phyloP scores from a whole-genome alignment of 441 rosid species.

The Pelargonium australe region DNA sequence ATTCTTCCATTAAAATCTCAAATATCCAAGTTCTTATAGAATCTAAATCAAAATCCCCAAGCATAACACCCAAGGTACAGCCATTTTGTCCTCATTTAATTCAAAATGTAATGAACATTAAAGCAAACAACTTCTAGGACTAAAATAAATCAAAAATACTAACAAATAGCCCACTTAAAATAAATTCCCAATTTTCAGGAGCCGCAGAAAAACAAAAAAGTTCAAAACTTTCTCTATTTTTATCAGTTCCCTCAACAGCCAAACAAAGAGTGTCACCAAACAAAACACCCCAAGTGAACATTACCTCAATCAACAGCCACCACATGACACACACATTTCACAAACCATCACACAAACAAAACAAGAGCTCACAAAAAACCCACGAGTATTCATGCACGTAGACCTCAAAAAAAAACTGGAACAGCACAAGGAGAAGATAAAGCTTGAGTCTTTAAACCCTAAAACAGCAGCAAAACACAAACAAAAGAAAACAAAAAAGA shows the following conservation, averaged over 20 bases:
- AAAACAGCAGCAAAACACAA: background rate
- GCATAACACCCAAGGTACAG: background rate
- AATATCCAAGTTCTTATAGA: background rate
- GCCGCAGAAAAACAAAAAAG: conserved; percentile 3
- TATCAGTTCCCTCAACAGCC: conserved; percentile 10
- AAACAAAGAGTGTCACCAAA: conserved; percentile 13
- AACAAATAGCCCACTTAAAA: background rate
- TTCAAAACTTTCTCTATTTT: conserved; percentile 1
- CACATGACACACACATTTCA: conserved; percentile 13
- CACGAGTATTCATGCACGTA: background rate
- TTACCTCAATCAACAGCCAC: background rate
- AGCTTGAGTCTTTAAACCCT: conserved; percentile 13
- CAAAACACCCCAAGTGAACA: background rate
- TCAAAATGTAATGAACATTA: background rate
- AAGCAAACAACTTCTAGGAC: background rate
- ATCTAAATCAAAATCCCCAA: background rate
- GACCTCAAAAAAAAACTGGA: background rate
- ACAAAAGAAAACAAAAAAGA: background rate
- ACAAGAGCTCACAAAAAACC: conserved; percentile 1
- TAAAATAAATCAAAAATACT: background rate
- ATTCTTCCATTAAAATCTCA: background rate
- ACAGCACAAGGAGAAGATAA: conserved; percentile 14
- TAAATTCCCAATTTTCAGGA: background rate
- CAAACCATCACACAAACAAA: conserved; percentile 16
- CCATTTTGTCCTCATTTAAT: background rate